Conservation (phyloP, 1,284 basidiomycete species). For the Bjerkandera adusta region DNA sequence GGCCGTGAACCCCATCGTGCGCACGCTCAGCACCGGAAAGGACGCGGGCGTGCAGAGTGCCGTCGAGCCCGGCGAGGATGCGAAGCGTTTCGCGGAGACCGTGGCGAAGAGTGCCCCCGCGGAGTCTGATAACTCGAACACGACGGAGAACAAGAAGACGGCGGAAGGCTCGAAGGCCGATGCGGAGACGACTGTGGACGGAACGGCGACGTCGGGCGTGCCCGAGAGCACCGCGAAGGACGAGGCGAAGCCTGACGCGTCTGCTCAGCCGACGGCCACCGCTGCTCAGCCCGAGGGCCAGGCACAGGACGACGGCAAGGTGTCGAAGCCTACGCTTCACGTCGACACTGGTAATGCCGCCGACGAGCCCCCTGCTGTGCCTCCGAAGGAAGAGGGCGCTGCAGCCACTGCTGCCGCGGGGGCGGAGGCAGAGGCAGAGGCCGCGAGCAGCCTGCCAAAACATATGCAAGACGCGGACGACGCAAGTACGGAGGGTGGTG, state of each 20-base stretch:
- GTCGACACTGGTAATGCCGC: neutral
- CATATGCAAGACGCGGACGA: slow-evolving; percentile 8
- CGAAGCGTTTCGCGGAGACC: neutral
- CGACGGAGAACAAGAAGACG: neutral
- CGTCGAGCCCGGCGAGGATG: too few relatives aligned
- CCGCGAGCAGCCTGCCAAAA: slow-evolving; percentile 7
- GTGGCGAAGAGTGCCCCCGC: neutral
- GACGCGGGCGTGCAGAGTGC: too few relatives aligned
- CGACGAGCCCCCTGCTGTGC: neutral
- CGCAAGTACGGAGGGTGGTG: neutral
- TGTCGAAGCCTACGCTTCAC: slow-evolving; percentile 6
- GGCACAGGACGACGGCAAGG: neutral
- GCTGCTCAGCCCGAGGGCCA: neutral
- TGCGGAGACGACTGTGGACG: neutral
- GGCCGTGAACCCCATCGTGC: too few relatives aligned
- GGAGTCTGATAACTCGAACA: neutral
- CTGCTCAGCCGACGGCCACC: neutral
- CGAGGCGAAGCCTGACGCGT: neutral
- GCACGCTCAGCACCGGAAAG: too few relatives aligned
- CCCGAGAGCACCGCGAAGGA: neutral
- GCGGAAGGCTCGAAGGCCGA: neutral
- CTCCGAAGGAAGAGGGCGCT: too few relatives aligned
- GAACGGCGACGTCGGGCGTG: too few relatives aligned
- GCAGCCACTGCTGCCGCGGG: neutral
- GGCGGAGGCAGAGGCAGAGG: neutral